Percentiles rank a stretch among this genome's conserved stretches.
Conservation (phyloP, 371 early-diverging fungal genomes). For the Lichtheimia corymbifera region DNA sequence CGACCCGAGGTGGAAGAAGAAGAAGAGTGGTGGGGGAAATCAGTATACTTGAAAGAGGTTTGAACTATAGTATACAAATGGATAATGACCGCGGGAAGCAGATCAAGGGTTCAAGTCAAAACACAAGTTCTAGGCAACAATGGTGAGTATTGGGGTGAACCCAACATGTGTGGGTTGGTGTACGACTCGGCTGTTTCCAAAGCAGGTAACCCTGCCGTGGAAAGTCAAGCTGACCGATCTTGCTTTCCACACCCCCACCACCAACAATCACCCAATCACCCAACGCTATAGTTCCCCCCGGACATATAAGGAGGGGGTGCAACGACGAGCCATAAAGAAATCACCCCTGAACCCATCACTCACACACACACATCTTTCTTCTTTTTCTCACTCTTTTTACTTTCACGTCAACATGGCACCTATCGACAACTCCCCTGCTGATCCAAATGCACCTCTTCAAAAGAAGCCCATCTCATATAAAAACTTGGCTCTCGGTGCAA, state of each 20-base stretch:
- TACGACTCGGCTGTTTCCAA: conserved; percentile 7
- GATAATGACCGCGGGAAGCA: too few relatives aligned
- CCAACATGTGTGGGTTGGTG: conserved; percentile 2
- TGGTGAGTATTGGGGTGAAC: conserved; percentile 1
- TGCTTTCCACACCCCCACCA: neutral
- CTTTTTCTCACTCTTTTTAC: neutral
- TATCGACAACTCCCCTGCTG: conserved; percentile 22
- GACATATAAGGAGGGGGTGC: conserved; percentile 4
- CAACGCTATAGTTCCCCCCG: neutral
- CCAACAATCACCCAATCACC: too few relatives aligned
- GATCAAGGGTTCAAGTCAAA: too few relatives aligned
- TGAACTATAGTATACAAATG: too few relatives aligned
- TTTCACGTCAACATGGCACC: conserved; percentile 19
- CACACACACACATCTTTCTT: neutral
- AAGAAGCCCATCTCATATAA: conserved; percentile 63
- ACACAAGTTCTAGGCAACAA: neutral
- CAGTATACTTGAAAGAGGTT: too few relatives aligned
- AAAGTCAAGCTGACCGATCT: neutral
- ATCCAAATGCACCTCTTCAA: conserved; percentile 42
- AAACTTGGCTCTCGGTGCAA: conserved; percentile 66
- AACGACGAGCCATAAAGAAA: conserved; percentile 4
- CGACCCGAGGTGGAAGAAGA: neutral
- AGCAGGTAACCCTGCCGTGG: conserved; percentile 15
- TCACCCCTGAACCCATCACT: neutral
- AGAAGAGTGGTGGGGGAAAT: neutral